These are phyloP conservation scores for Penicillium salamii DNA, from an alignment of 495 filamentous ascomycete species.

Conservation along the genomic window DNA sequence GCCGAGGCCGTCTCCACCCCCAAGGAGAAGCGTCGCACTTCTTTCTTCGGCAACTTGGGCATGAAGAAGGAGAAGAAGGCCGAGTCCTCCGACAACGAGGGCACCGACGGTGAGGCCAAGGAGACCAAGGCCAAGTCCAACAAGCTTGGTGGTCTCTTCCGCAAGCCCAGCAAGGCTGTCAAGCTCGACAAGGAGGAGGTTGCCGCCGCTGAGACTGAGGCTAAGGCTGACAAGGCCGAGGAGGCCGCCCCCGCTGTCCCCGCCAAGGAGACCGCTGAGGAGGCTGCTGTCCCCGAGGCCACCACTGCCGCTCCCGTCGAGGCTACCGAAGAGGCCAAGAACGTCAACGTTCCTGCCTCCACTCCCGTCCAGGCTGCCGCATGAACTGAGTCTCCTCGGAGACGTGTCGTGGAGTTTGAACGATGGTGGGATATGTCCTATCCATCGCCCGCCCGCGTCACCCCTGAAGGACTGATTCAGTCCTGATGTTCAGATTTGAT, in stretches of 20 bases:
- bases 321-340: constrained; percentile 29
- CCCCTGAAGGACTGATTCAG: constrained; percentile 12
- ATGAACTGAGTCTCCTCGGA: constrained; percentile 34
- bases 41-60: constrained; percentile 53
- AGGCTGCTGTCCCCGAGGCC: constrained; percentile 29
- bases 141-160: constrained; percentile 56
- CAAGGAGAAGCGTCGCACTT: constrained; percentile 55
- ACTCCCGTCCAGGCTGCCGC: constrained; percentile 51
- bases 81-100: constrained; percentile 48
- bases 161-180: constrained; percentile 55
- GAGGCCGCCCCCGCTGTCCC: constrained; percentile 20
- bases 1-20: constrained; percentile 30
- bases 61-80: constrained; percentile 53
- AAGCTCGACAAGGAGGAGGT: constrained; percentile 43
- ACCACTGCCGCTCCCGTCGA: constrained; percentile 23
- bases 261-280: constrained; percentile 33
- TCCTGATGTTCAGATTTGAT: constrained; percentile 25
- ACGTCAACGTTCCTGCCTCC: constrained; percentile 33
- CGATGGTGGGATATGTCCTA: constrained; percentile 42
- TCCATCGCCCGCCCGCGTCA: constrained; percentile 15
- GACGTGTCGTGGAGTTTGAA: constrained; percentile 38
- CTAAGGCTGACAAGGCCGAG: constrained; percentile 33
- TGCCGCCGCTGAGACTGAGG: constrained; percentile 30
- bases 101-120: constrained; percentile 45
- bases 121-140: constrained; percentile 47